Evolutionary conservation across 495 filamentous ascomycete genomes (phyloP), one percentile per base, ranked within the genome.

Genomic region (Penicillium herquei): DNA sequence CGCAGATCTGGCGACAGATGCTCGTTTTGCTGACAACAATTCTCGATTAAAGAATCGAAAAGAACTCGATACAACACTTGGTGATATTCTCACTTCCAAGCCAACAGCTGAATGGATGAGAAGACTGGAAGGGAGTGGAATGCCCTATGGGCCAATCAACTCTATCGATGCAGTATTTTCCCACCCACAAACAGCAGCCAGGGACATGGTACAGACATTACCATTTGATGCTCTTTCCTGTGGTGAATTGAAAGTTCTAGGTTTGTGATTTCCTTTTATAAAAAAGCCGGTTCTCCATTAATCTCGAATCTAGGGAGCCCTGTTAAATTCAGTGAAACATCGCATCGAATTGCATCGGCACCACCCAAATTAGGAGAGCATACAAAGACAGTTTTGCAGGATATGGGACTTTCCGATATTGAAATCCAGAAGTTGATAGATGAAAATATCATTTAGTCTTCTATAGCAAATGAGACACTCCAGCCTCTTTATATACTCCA

Each of bases 101-200:
- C 90, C 88, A 10, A 96, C 91, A 0, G 63, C 79, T 43, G 85
- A 92, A 60, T 96, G 92, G 92, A 70, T 92, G 4, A 73, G 83
- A 0, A 68, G 88, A 2, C 83, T 96, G 13, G 88, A 95, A 57
- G 87, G 87, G 13, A 87, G 84, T 55, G 92, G 92, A 4, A 81
- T 96, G 82, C 92, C 92, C 3, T 96, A 96, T 68, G 88, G 90
- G 0, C 86, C 92, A 0, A 83, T 96, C 55, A 96, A 96, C 60
- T 56, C 42, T 1, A 42, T 69, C 1, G 63, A 70, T 42, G 40
- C 47, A 8, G 63, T 61, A 1, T 69, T 70, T 49, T 55, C 51
- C 2, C 68, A 69, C 39, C 63, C 65, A 37, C 63, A 70, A 42
- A 57, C 59, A 10, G 32, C 34, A 16, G 65, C 68, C 0, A 63